These are phyloP conservation scores for Plasmopara halstedii DNA, from an alignment of 352 stramenopile species.

Conservation along the genomic window DNA sequence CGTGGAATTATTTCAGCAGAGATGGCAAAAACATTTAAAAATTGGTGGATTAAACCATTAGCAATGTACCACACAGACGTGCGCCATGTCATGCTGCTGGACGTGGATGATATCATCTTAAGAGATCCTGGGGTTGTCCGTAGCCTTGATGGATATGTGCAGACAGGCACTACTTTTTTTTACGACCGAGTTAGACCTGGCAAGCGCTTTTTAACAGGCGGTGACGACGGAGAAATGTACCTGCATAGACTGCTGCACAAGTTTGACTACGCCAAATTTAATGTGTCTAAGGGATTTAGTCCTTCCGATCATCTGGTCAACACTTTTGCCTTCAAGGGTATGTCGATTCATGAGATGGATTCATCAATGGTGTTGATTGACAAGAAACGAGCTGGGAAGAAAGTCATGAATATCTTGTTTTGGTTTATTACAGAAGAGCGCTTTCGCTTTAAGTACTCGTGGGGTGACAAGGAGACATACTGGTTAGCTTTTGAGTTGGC, in stretches of 20 bases:
- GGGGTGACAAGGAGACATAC: slow-evolving; percentile 19
- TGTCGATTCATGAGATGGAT: slow-evolving; percentile 18
- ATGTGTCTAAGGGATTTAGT: slow-evolving; percentile 3
- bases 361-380: slow-evolving; percentile 15
- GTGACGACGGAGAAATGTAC: slow-evolving; percentile 8
- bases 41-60: slow-evolving; percentile 17
- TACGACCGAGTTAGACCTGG: slow-evolving; percentile 11
- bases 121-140: slow-evolving; percentile 7
- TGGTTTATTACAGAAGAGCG: slow-evolving; percentile 19
- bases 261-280: slow-evolving; percentile 12
- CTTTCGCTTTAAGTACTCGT: slow-evolving; percentile 17
- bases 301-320: slow-evolving; percentile 5
- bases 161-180: slow-evolving; percentile 17
- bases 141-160: slow-evolving; percentile 5
- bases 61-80: slow-evolving; percentile 14
- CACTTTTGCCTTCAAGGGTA: slow-evolving; percentile 11
- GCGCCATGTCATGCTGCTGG: slow-evolving; percentile 15
- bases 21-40: slow-evolving; percentile 13
- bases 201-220: slow-evolving; percentile 34
- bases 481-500: slow-evolving; percentile 16
- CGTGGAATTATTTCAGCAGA: neutral
- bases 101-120: slow-evolving; percentile 15
- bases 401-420: slow-evolving; percentile 16
- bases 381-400: slow-evolving; percentile 8
- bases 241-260: slow-evolving; percentile 9